Base-by-base conservation (phyloP, 345 rosid genomes). In the Cardamine resedifolia region DNA sequence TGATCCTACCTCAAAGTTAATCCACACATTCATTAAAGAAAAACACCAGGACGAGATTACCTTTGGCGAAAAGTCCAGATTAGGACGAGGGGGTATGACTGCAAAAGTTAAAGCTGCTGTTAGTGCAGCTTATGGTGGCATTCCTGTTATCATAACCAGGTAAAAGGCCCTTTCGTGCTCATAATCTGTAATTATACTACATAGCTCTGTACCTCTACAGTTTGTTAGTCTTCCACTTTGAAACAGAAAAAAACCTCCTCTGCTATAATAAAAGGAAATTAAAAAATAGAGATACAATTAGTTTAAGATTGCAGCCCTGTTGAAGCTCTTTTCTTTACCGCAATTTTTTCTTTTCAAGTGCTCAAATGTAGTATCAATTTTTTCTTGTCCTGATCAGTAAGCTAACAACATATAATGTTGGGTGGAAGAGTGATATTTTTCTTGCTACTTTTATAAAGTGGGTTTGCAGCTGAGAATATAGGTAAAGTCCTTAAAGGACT, bases 71-170 rank as follows among this genome's bases (percentile, higher is more conserved):
- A 95, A 95, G 77, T 95, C 99, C 64, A 84, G 86, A 75, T 80
- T 96, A 64, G 99, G 99, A 79, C 81, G 98, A 87, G 99, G 99
- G 8, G 99, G 99, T 59, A 96, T 92, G 99, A 90, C 94, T 39
- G 97, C 99, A 28, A 96, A 96, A 81, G 99, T 96, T 62, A 90
- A 86, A 82, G 98, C 99, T 78, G 99, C 99, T 65, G 87, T 83
- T 47, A 85, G 71, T 82, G 99, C 98, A 58, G 90, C 99, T 59
- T 50, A 81, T 70, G 96, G 89, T 23, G 97, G 98, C 57, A 78
- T 90, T 71, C 99, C 99, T 76, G 99, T 95, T 59, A 81, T 92
- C 78, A 95, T 95, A 67, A 92, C 99, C 57, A 92, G 98, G 99
- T 95, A 81, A 21, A 16, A 39, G 12, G 43, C 27, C 20, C 24